These are phyloP conservation scores for Erodium moschatum DNA, from an alignment of 441 rosid species.

Conservation along the genomic window DNA sequence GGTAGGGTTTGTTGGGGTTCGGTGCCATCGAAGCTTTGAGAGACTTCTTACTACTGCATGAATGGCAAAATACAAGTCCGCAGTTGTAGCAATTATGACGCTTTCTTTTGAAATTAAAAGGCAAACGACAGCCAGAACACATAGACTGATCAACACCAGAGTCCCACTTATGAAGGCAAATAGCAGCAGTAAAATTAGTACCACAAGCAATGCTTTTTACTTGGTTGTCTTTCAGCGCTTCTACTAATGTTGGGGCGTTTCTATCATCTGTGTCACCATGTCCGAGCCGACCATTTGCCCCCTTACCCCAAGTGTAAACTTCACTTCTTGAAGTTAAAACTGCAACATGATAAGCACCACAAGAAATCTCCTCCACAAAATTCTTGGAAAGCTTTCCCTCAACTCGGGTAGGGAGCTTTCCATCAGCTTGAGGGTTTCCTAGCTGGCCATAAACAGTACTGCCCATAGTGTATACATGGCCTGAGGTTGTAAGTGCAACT, in stretches of 20 bases:
- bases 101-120: conserved; percentile 84
- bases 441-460: conserved; percentile 93
- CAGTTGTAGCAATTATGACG: conserved; percentile 94
- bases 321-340: conserved; percentile 82
- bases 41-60: conserved; percentile 77
- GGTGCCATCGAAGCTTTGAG: conserved; percentile 96
- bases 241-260: conserved; percentile 68
- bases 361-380: conserved; percentile 83
- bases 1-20: conserved; percentile 75
- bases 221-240: conserved; percentile 87
- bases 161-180: conserved; percentile 91
- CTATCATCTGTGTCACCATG: conserved; percentile 87
- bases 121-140: conserved; percentile 94
- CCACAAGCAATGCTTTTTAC: conserved; percentile 89
- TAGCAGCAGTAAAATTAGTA: conserved; percentile 74
- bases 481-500: conserved; percentile 76
- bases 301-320: conserved; percentile 97
- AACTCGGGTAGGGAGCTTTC: conserved; percentile 66
- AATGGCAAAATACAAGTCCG: conserved; percentile 85
- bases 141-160: conserved; percentile 90
- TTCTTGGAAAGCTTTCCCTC: conserved; percentile 80
- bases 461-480: conserved; percentile 86
- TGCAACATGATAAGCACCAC: conserved; percentile 94
- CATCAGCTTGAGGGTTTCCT: conserved; percentile 81
- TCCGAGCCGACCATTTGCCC: conserved; percentile 92